Percentiles rank a stretch among this genome's conserved stretches.
Conservation (phyloP, 345 rosid species). For the Rubroshorea leprosula region DNA sequence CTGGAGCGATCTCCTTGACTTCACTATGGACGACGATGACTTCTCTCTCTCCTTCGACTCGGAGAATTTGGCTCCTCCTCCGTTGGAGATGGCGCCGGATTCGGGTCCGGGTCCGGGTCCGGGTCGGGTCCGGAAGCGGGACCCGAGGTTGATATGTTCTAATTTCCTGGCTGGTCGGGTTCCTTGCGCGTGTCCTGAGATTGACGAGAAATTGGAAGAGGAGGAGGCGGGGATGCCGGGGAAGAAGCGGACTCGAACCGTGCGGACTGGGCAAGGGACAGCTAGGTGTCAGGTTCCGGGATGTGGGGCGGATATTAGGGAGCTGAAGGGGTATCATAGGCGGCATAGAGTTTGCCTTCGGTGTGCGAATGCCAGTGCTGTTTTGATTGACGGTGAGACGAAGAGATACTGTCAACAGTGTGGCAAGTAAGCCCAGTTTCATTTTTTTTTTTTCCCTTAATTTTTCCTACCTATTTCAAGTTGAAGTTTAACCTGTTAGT, state of each 20-base stretch:
- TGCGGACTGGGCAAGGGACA: conserved; percentile 27
- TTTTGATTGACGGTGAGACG: conserved; percentile 54
- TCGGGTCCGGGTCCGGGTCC: neutral
- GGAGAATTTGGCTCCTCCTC: conserved; percentile 20
- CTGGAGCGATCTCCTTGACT: conserved; percentile 80
- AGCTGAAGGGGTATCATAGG: conserved; percentile 88
- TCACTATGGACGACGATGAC: conserved; percentile 56
- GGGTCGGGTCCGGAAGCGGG: conserved; percentile 79
- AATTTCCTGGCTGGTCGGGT: conserved; percentile 77
- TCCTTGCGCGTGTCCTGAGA: conserved; percentile 91
- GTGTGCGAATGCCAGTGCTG: conserved; percentile 65
- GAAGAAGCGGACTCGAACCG: conserved; percentile 52
- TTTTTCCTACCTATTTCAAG: neutral
- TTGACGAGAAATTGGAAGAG: conserved; percentile 55
- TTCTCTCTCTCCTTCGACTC: conserved; percentile 42
- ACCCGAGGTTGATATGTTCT: conserved; percentile 77
- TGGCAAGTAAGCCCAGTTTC: conserved; percentile 57
- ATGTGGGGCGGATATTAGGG: conserved; percentile 79
- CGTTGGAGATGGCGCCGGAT: conserved; percentile 22
- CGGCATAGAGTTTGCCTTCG: conserved; percentile 85
- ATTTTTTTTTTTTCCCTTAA: neutral
- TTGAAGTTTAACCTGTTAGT: too few relatives aligned
- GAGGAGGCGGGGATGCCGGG: conserved; percentile 43
- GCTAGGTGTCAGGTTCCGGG: conserved; percentile 71
- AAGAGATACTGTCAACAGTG: conserved; percentile 99